phyloP scores from a whole-genome alignment of 1,284 basidiomycete genomes.

The Cutaneotrichosporon mucoides region DNA sequence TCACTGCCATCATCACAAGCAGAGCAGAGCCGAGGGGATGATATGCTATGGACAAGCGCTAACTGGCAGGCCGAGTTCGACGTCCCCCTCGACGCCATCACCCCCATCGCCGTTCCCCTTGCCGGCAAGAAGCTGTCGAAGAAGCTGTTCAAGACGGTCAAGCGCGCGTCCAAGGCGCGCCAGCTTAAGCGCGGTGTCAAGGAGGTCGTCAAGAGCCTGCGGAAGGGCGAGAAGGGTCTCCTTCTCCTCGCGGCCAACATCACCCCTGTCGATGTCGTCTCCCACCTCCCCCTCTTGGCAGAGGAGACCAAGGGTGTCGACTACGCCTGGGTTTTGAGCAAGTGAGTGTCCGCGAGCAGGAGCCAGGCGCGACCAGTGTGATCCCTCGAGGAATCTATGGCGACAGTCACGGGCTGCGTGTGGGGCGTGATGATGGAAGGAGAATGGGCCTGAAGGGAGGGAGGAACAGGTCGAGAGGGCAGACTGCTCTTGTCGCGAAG shows the following conservation, averaged over 20 bases:
- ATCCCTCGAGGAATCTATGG: too few species aligned
- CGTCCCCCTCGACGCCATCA: constrained; percentile 75
- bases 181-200: constrained; percentile 94
- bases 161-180: constrained; percentile 85
- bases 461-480: neutral
- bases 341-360: constrained; percentile 29
- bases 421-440: too few species aligned
- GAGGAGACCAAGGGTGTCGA: constrained; percentile 87
- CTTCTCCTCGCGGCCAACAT: constrained; percentile 95
- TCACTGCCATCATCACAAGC: too few species aligned
- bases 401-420: too few species aligned
- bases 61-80: constrained; percentile 49
- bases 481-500: too few species aligned
- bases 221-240: constrained; percentile 91
- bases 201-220: constrained; percentile 91
- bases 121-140: constrained; percentile 88
- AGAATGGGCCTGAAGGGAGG: neutral
- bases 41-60: neutral
- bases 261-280: constrained; percentile 96
- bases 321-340: constrained; percentile 62
- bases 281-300: constrained; percentile 88
- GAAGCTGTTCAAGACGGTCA: constrained; percentile 87
- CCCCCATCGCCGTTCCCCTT: constrained; percentile 82
- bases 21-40: too few species aligned
- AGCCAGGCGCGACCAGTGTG: neutral